These are phyloP conservation scores for Spatholobus suberectus DNA, from an alignment of 306 rosid species.

Conservation along the genomic window DNA sequence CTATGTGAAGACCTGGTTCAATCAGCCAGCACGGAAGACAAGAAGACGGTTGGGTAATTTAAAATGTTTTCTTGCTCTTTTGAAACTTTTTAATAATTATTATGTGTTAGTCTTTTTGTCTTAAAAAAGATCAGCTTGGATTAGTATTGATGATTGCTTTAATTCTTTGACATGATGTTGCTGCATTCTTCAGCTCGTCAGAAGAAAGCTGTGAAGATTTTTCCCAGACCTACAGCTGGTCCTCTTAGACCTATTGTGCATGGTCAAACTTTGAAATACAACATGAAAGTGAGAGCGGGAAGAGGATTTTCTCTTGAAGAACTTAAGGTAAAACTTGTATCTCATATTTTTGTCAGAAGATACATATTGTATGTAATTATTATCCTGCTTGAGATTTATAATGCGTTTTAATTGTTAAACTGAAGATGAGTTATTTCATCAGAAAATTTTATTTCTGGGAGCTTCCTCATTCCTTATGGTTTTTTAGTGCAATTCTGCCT, in stretches of 20 bases:
- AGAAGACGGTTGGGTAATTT: conserved; percentile 66
- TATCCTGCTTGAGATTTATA: neutral
- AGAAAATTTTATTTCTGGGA: no score
- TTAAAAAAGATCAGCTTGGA: neutral
- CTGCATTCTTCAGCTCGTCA: conserved; percentile 58
- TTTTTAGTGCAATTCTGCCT: neutral
- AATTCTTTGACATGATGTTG: neutral
- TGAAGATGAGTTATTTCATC: no score
- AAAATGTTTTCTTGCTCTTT: neutral
- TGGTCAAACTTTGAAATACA: conserved; percentile 70
- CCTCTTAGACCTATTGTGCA: conserved; percentile 70
- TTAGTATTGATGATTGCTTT: neutral
- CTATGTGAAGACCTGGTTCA: conserved; percentile 77
- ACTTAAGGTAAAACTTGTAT: conserved; percentile 53
- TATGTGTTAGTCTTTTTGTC: neutral
- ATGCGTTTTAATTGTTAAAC: neutral
- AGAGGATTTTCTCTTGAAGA: conserved; percentile 74
- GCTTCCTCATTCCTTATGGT: no score
- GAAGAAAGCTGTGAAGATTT: conserved; percentile 70
- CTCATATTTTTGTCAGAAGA: neutral
- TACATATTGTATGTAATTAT: neutral
- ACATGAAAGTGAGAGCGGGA: conserved; percentile 77
- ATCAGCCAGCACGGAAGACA: conserved; percentile 71
- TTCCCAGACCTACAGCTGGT: conserved; percentile 68
- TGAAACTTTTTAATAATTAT: neutral